Conservation (phyloP, 139 green algal genomes). For the Haematococcus lacustris region DNA sequence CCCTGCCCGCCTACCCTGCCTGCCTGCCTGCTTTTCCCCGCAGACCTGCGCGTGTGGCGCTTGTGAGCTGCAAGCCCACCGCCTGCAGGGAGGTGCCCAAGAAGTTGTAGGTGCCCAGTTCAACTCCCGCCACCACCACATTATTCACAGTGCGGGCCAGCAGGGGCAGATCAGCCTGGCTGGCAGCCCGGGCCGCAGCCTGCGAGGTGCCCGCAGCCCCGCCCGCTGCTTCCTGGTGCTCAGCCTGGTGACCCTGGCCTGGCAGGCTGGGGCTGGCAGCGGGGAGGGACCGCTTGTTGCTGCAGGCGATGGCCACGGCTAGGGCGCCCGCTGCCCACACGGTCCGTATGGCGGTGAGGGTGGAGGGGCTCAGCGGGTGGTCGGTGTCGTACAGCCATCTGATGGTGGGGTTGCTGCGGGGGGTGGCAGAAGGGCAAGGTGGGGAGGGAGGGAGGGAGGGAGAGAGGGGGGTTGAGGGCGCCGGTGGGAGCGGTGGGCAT, state of each 20-base stretch:
- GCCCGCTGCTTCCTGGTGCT: no score
- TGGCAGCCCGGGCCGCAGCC: no score
- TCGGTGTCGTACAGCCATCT: background rate
- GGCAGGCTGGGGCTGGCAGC: no score
- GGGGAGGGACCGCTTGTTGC: no score
- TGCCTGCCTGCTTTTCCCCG: no score
- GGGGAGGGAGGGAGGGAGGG: no score
- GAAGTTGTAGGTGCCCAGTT: constrained; percentile 31
- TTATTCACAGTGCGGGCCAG: background rate
- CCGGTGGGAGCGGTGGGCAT: no score
- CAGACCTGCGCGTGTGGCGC: constrained; percentile 38
- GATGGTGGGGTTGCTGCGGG: constrained; percentile 2
- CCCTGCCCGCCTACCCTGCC: no score
- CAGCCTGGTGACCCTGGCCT: no score
- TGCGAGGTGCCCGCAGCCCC: no score
- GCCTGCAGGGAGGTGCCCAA: constrained; percentile 29
- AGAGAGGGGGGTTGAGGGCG: no score
- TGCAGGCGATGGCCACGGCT: background rate
- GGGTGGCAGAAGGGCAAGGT: no score
- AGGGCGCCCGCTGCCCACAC: constrained; percentile 12
- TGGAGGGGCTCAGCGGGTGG: constrained; percentile 3
- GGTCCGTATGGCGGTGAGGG: constrained; percentile 27
- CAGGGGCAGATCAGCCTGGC: background rate
- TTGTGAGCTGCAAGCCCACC: constrained; percentile 10
- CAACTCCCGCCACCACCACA: constrained; percentile 11